Base-by-base conservation (phyloP, 805 yeast species). In the Millerago galiae region DNA sequence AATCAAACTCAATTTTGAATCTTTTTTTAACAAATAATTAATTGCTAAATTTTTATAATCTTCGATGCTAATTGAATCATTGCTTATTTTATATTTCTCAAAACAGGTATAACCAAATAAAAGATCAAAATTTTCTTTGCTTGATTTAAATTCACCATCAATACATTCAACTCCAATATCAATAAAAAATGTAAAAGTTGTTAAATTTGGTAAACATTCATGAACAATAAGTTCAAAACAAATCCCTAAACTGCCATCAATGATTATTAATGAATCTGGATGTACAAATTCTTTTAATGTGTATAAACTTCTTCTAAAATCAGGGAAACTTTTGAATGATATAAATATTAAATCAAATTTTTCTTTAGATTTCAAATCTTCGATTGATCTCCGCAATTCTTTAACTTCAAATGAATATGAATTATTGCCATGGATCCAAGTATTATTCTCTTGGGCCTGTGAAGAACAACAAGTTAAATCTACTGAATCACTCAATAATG, bases 191-290 rank as follows among this genome's bases (percentile, higher is more conserved):
- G 39, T 29, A 4, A 41, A 37, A 7, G 37, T 40, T 3, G 36
- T 37, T 16, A 31, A 24, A 28, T 34, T 12, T 8, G 46, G 44
- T 13, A 43, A 5, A 16, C 33, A 11, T 27, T 41, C 43, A 36
- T 46, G 45, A 10, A 44, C 40, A 16, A 41, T 14, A 2, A 14
- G 26, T 38, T 51, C 55, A 18, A 44, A 40, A 12, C 42, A 36
- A 3, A 48, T 37, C 7, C 55, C 53, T 11, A 42, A 35, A 8
- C 40, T 29, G 5, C 46, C 45, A 29, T 53, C 57, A 28, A 50
- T 43, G 7, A 50, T 16, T 9, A 51, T 34, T 29, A 46, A 28
- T 2, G 54, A 34, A 3, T 36, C 35, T 12, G 24, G 11, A 1
- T 32, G 25, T 3, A 35, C 26, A 16, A 36, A 39, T 1, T 14